Evolutionary conservation across 2,329 filamentous ascomycete genomes (phyloP).

Genomic region (Xylariaceae sp.): DNA sequence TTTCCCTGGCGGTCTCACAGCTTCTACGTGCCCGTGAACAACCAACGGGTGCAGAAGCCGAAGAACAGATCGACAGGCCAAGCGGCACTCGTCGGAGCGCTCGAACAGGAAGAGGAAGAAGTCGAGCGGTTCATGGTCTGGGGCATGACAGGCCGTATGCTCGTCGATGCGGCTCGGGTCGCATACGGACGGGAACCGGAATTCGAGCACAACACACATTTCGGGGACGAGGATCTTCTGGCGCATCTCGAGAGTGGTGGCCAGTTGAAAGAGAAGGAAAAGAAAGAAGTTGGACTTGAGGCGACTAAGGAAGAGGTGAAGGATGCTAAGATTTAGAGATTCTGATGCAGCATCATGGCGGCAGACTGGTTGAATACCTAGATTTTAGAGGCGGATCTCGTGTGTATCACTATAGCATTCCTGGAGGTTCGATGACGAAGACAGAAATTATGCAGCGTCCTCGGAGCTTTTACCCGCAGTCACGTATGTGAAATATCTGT

Average conservation of each 20-base stretch:
- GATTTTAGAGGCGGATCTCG: too few relatives aligned
- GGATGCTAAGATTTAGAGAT: constrained; percentile 38
- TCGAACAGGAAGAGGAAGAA: constrained; percentile 39
- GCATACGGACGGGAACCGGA: constrained; percentile 80
- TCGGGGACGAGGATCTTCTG: constrained; percentile 53
- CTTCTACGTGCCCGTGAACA: constrained; percentile 79
- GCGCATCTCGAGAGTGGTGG: constrained; percentile 42
- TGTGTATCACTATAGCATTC: too few relatives aligned
- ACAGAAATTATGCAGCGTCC: too few relatives aligned
- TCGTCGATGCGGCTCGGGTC: constrained; percentile 82
- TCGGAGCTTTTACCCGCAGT: too few relatives aligned
- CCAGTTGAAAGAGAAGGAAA: constrained; percentile 43
- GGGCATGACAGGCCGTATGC: constrained; percentile 88
- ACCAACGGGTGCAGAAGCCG: constrained; percentile 65
- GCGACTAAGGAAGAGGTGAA: constrained; percentile 34
- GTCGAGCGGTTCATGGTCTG: constrained; percentile 75
- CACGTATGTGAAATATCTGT: too few relatives aligned
- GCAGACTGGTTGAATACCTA: too few relatives aligned
- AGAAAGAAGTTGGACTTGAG: constrained; percentile 29
- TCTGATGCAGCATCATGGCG: too few relatives aligned
- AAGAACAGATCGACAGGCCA: constrained; percentile 24
- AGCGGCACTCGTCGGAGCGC: constrained; percentile 19
- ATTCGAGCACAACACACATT: constrained; percentile 64
- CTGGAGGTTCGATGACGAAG: too few relatives aligned
- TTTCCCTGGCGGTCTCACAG: constrained; percentile 82